Base-by-base conservation (phyloP, 441 rosid species). In the Kokia cookei region DNA sequence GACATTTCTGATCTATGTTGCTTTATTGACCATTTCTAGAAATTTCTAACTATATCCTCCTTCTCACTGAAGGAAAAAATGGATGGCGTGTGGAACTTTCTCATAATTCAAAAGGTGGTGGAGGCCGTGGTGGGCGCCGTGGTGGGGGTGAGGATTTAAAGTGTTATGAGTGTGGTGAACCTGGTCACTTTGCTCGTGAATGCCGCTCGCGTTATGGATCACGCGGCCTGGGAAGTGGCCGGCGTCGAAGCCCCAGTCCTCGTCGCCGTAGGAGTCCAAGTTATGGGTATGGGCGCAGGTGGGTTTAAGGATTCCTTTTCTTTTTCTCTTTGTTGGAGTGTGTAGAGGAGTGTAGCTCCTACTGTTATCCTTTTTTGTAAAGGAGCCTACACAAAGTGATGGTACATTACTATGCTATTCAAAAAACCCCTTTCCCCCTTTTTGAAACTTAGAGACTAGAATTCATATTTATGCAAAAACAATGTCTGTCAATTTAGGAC, bases 1-100 rank as follows among this genome's bases (percentile, higher is more conserved):
- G 26, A 27, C 14, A 48, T 15, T 67, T 9, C 58, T 67, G 22
- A 15, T 48, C 4, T 4, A 15, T 26, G 24, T 42, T 71, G 8
- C 10, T 5, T 7, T 43, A 40, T 13, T 74, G 37, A 11, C 40
- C 40, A 37, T 37, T 37, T 37, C 8, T 55, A 29, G 40, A 15
- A 13, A 4, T 37, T 26, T 17, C 51, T 72, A 13, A 58, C 9
- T 43, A 15, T 35, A 32, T 17, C 13, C 32, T 32, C 50, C 14
- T 19, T 29, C 27, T 76, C 55, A 72, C 67, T 76, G 35, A 74
- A 94, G 98, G 99, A 19, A 94, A 94, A 85, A 94, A 89, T 72
- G 93, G 93, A 7, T 94, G 99, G 98, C 93, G 98, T 70, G 98
- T 94, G 75, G 98, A 94, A 82, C 89, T 93, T 72, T 93, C 99